Evolutionary conservation across 139 green algal species (phyloP).

Genomic region (Zygnema circumcarinatum): DNA sequence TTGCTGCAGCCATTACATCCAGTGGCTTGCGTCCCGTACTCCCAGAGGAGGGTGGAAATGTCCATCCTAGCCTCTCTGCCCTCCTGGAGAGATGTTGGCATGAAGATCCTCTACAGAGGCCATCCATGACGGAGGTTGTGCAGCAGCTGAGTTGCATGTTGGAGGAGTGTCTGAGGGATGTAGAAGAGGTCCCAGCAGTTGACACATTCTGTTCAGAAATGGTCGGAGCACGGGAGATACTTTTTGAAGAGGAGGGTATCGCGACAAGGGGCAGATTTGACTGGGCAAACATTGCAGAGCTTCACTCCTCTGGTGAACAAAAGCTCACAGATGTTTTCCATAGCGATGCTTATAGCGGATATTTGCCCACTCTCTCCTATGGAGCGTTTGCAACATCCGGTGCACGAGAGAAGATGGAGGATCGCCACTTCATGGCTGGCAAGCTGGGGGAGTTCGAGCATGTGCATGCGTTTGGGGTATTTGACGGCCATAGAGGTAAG

Average conservation of each 20-base stretch:
- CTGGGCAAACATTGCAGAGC: not conserved
- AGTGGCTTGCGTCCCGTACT: slow-evolving; percentile 49
- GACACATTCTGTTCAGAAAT: not conserved
- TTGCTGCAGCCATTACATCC: slow-evolving; percentile 48
- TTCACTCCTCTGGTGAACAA: not conserved
- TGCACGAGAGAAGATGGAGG: slow-evolving; percentile 48
- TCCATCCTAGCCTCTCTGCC: not conserved
- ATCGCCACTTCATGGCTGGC: slow-evolving; percentile 19
- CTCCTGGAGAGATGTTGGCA: slow-evolving; percentile 45
- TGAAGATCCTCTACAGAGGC: slow-evolving; percentile 4
- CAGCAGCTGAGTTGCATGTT: slow-evolving; percentile 1
- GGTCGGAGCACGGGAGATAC: not conserved
- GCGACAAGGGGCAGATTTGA: not conserved
- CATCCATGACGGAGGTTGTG: slow-evolving; percentile 9
- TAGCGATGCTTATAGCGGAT: not conserved
- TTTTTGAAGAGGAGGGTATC: not conserved
- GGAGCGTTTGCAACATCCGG: slow-evolving; percentile 44
- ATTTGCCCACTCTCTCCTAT: slow-evolving; percentile 23
- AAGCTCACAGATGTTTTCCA: not conserved
- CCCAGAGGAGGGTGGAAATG: not conserved
- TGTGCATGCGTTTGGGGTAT: slow-evolving; percentile 47
- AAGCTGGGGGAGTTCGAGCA: not conserved
- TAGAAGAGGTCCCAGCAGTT: not conserved
- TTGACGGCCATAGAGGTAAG: slow-evolving; percentile 56
- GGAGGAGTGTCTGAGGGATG: not conserved